These are phyloP conservation scores for Harrya chromipes DNA, from an alignment of 768 basidiomycete genomes.

Conservation along the genomic window DNA sequence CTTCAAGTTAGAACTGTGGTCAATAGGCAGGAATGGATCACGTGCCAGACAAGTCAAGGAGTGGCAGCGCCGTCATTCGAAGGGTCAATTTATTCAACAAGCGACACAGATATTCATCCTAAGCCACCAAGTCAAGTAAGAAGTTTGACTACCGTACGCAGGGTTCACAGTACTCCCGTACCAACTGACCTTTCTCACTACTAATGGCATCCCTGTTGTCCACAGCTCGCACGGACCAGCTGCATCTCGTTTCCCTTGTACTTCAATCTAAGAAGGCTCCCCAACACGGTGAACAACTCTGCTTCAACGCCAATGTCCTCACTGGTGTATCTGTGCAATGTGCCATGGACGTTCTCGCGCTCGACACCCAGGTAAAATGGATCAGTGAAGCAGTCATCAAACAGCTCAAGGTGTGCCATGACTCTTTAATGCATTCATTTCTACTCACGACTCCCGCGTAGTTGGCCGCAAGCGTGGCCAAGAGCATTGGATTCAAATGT, in stretches of 20 bases:
- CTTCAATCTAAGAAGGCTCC: conserved; percentile 81
- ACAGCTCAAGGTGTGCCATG: conserved; percentile 65
- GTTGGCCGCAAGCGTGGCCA: conserved; percentile 72
- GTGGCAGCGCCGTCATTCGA: too few relatives aligned
- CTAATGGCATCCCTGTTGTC: conserved; percentile 22
- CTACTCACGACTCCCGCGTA: conserved; percentile 25
- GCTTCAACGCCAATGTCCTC: conserved; percentile 58
- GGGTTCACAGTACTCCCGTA: too few relatives aligned
- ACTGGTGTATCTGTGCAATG: conserved; percentile 63
- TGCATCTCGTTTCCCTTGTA: conserved; percentile 72
- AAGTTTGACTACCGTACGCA: too few relatives aligned
- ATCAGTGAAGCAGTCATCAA: conserved; percentile 68
- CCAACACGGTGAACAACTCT: conserved; percentile 73
- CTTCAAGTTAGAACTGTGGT: too few relatives aligned
- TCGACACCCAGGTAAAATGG: conserved; percentile 82
- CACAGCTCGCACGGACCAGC: conserved; percentile 36
- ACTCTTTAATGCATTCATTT: neutral
- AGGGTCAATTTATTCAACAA: too few relatives aligned
- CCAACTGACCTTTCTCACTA: too few relatives aligned
- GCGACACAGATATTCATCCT: too few relatives aligned
- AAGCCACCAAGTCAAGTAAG: too few relatives aligned
- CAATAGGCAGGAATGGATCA: too few relatives aligned
- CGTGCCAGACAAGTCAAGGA: too few relatives aligned
- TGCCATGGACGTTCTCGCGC: conserved; percentile 67
- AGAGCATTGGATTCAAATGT: conserved; percentile 71